Percentiles rank a stretch among this genome's conserved stretches.
These are phyloP conservation scores for Hypoxylon trugodes DNA, from an alignment of 495 filamentous ascomycete genomes.

Conservation along the genomic window DNA sequence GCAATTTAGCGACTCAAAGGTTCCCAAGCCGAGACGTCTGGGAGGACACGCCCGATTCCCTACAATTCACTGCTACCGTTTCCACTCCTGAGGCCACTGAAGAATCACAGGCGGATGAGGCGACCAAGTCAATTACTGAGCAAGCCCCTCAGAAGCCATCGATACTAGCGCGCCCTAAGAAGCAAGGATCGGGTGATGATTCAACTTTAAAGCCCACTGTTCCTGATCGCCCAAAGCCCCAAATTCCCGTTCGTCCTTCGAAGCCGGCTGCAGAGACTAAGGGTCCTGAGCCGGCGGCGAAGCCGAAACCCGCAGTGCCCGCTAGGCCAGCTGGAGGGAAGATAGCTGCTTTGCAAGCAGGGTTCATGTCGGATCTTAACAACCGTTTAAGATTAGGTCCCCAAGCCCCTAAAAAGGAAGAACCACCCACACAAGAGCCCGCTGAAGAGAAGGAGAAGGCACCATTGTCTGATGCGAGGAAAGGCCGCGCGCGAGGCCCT, in stretches of 20 bases:
- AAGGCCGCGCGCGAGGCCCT: conserved; percentile 88
- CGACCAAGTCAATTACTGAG: conserved; percentile 37
- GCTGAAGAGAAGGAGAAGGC: conserved; percentile 72
- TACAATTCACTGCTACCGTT: conserved; percentile 82
- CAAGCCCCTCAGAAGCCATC: conserved; percentile 55
- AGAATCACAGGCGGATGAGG: conserved; percentile 46
- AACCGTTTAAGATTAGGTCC: conserved; percentile 84
- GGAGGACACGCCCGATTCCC: conserved; percentile 92
- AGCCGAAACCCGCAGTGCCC: conserved; percentile 81
- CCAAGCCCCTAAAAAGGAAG: conserved; percentile 74
- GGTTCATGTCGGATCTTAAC: conserved; percentile 91
- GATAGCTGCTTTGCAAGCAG: conserved; percentile 88
- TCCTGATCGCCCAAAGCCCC: conserved; percentile 78
- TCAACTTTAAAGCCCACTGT: conserved; percentile 48
- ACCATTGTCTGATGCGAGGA: conserved; percentile 84
- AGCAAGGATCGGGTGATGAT: conserved; percentile 56
- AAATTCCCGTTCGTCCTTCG: conserved; percentile 74
- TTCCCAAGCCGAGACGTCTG: conserved; percentile 97
- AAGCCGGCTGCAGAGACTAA: conserved; percentile 58
- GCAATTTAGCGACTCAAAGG: conserved; percentile 68
- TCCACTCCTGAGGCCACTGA: conserved; percentile 65
- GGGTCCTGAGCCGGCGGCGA: conserved; percentile 56
- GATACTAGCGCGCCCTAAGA: conserved; percentile 55
- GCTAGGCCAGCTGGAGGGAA: conserved; percentile 81
- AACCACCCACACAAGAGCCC: conserved; percentile 62